These are phyloP conservation scores for Arthroderma sp. DNA, from an alignment of 2,329 filamentous ascomycete species.

Conservation along the genomic window DNA sequence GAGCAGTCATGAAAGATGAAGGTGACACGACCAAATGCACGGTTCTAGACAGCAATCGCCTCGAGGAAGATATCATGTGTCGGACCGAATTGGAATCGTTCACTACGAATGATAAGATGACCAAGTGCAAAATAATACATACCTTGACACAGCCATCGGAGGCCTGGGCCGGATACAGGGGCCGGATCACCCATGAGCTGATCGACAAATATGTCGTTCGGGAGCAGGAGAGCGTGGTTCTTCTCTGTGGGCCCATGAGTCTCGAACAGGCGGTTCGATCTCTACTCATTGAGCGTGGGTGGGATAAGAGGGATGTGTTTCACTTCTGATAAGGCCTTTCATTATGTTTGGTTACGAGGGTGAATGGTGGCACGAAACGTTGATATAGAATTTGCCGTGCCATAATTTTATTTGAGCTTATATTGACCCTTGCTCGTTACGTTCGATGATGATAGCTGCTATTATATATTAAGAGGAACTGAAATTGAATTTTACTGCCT, in stretches of 20 bases:
- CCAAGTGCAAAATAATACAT: constrained; percentile 51
- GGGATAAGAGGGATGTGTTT: constrained; percentile 1
- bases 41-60: constrained; percentile 65
- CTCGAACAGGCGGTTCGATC: neutral
- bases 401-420: too few relatives aligned
- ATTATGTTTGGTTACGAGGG: too few relatives aligned
- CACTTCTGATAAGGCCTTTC: neutral
- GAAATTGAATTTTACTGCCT: too few relatives aligned
- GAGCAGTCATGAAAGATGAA: constrained; percentile 54
- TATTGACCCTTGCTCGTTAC: too few relatives aligned
- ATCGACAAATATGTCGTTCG: neutral
- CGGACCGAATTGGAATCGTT: constrained; percentile 56
- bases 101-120: constrained; percentile 36
- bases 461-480: too few relatives aligned
- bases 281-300: constrained; percentile 1
- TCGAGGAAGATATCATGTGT: constrained; percentile 71
- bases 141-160: constrained; percentile 52
- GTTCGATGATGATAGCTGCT: too few relatives aligned
- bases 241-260: constrained; percentile 2
- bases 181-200: constrained; percentile 44
- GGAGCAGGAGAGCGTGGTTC: neutral
- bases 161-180: constrained; percentile 54
- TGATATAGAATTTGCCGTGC: too few relatives aligned
- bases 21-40: constrained; percentile 54
- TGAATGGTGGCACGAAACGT: too few relatives aligned